These are phyloP conservation scores for Verticillium dahliae DNA, from an alignment of 2,329 filamentous ascomycete genomes.

Conservation along the genomic window DNA sequence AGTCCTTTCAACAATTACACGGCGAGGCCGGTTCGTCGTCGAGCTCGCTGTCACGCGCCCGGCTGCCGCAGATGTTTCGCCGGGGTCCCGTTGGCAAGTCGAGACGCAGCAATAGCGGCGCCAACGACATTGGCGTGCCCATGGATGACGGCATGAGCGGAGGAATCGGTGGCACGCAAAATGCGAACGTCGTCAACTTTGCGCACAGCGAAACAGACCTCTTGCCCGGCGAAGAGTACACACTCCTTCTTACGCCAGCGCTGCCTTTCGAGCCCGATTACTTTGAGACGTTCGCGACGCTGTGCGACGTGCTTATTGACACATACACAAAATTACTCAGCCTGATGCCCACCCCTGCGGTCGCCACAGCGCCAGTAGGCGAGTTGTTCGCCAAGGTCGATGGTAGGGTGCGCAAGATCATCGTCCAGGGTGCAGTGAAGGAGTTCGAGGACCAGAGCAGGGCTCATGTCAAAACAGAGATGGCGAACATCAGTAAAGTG, in stretches of 20 bases:
- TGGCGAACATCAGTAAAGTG: slow-evolving; percentile 80
- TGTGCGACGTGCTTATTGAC: slow-evolving; percentile 93
- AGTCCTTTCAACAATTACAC: slow-evolving; percentile 85
- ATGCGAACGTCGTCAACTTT: slow-evolving; percentile 47
- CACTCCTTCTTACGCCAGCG: slow-evolving; percentile 80
- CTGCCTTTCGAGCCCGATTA: slow-evolving; percentile 96
- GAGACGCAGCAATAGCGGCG: slow-evolving; percentile 44
- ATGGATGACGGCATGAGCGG: slow-evolving; percentile 18
- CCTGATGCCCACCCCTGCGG: slow-evolving; percentile 67
- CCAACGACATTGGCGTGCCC: slow-evolving; percentile 27
- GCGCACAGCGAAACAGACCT: slow-evolving; percentile 58
- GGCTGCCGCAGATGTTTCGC: slow-evolving; percentile 80
- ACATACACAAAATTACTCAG: slow-evolving; percentile 75
- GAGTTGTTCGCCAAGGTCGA: slow-evolving; percentile 91
- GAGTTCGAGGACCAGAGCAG: slow-evolving; percentile 90
- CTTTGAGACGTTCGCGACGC: slow-evolving; percentile 89
- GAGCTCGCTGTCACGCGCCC: slow-evolving; percentile 66
- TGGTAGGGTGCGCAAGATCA: slow-evolving; percentile 76
- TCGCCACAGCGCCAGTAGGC: slow-evolving; percentile 63
- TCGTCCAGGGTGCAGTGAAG: slow-evolving; percentile 78
- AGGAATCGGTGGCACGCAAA: slow-evolving; percentile 19
- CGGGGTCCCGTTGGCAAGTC: slow-evolving; percentile 55
- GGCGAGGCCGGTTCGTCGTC: slow-evolving; percentile 66
- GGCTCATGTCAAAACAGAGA: slow-evolving; percentile 68
- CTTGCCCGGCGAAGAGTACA: slow-evolving; percentile 79